Conservation (phyloP, 306 rosid genomes). For the Myrica gale region DNA sequence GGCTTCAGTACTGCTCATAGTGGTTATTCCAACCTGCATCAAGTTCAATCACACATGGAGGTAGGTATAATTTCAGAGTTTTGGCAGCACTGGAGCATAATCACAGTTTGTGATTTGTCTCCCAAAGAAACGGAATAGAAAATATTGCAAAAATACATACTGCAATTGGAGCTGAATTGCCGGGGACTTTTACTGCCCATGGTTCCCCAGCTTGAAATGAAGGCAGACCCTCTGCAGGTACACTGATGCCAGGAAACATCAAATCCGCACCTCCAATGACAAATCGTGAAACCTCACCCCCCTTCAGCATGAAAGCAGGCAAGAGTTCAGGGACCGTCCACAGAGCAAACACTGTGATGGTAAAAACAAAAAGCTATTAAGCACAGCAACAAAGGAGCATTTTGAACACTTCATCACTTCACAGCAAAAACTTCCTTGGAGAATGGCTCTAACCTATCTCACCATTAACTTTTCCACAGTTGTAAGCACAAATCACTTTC, state of each 20-base stretch:
- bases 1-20: slow-evolving; percentile 82
- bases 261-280: slow-evolving; percentile 92
- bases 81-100: not conserved
- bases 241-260: slow-evolving; percentile 92
- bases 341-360: slow-evolving; percentile 72
- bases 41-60: slow-evolving; percentile 15
- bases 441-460: not conserved
- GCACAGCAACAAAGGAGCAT: not conserved
- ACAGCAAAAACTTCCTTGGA: not conserved
- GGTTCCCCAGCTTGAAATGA: slow-evolving; percentile 64
- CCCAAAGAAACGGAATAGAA: not conserved
- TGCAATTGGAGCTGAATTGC: slow-evolving; percentile 91
- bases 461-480: not conserved
- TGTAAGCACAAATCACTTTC: not conserved
- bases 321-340: slow-evolving; percentile 83
- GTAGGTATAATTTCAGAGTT: too few relatives aligned
- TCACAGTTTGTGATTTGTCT: not conserved
- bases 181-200: slow-evolving; percentile 95
- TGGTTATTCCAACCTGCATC: slow-evolving; percentile 82
- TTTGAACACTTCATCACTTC: not conserved
- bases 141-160: slow-evolving; percentile 36
- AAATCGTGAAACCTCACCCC: slow-evolving; percentile 82
- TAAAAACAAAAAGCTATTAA: not conserved
- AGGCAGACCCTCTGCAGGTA: slow-evolving; percentile 80
- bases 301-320: slow-evolving; percentile 79